Percentiles rank a stretch among this genome's conserved stretches.
phyloP scores from a whole-genome alignment of 2,329 filamentous ascomycete species.

The Trichoderma sp. region DNA sequence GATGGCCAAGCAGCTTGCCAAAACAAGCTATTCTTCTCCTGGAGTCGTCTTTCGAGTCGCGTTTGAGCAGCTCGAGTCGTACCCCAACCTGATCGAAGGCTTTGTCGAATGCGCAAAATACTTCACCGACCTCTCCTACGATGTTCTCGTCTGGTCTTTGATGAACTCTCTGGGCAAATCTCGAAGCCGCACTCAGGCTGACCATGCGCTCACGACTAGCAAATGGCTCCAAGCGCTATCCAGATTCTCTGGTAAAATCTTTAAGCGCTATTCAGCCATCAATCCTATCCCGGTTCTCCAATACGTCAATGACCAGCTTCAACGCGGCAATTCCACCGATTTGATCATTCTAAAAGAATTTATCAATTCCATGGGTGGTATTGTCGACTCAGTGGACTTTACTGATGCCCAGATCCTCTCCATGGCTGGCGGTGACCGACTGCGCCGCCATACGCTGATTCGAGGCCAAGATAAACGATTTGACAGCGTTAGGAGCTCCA shows the following conservation, averaged over 20 bases:
- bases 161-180: conserved; percentile 70
- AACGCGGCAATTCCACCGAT: conserved; percentile 81
- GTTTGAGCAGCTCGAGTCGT: conserved; percentile 87
- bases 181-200: conserved; percentile 62
- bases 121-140: conserved; percentile 89
- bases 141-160: conserved; percentile 90
- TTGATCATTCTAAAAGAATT: conserved; percentile 90
- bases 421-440: conserved; percentile 80
- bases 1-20: conserved; percentile 86
- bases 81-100: conserved; percentile 91
- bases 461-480: conserved; percentile 81
- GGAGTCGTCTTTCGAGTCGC: conserved; percentile 89
- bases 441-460: conserved; percentile 79
- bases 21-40: conserved; percentile 88
- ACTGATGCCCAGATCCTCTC: conserved; percentile 85
- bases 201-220: conserved; percentile 73
- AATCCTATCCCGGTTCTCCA: conserved; percentile 82
- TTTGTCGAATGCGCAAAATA: conserved; percentile 94
- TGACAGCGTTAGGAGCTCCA: conserved; percentile 71
- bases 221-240: conserved; percentile 90
- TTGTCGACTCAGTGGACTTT: conserved; percentile 82
- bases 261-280: conserved; percentile 81
- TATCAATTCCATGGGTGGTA: conserved; percentile 89
- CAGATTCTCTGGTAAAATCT: conserved; percentile 87
- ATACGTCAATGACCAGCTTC: conserved; percentile 84